Percentiles rank a stretch among this genome's conserved stretches.
phyloP scores from a whole-genome alignment of 2,329 filamentous ascomycete species.

The Microdochium nivale region DNA sequence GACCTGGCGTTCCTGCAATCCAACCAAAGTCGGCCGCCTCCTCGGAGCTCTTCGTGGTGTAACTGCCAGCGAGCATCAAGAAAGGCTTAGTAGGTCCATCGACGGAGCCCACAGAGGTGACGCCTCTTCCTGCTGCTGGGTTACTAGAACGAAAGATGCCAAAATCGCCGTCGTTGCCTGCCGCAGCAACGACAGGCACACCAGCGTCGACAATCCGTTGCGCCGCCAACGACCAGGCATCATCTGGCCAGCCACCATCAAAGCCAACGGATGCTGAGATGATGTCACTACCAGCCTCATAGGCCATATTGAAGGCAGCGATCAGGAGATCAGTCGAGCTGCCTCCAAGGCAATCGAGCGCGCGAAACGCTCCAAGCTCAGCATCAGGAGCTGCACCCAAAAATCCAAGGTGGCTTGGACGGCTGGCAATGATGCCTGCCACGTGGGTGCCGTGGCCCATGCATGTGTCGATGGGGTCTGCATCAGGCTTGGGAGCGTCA shows the following conservation, averaged over 20 bases:
- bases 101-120: conserved; percentile 6
- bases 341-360: conserved; percentile 7
- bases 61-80: conserved; percentile 14
- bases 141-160: conserved; percentile 8
- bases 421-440: conserved; percentile 29
- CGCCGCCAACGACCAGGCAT: conserved; percentile 24
- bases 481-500: conserved; percentile 21
- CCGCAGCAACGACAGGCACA: conserved; percentile 28
- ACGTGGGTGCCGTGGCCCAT: conserved; percentile 35
- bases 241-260: conserved; percentile 17
- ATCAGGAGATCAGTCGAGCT: conserved; percentile 18
- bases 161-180: conserved; percentile 28
- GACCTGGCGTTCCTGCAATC: too few relatives aligned
- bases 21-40: too few relatives aligned
- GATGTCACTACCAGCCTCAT: conserved; percentile 20
- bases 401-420: conserved; percentile 10
- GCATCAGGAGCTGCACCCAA: conserved; percentile 10
- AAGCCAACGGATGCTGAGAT: conserved; percentile 21
- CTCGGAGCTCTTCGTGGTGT: too few relatives aligned
- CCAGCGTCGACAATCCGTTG: conserved; percentile 30
- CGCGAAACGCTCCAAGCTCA: conserved; percentile 9
- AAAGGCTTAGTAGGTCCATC: conserved; percentile 7
- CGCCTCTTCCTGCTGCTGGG: conserved; percentile 6
- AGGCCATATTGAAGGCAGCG: conserved; percentile 18
- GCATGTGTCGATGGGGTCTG: conserved; percentile 29